Base-by-base conservation (phyloP, 345 rosid species). In the Dipteronia dyeriana region DNA sequence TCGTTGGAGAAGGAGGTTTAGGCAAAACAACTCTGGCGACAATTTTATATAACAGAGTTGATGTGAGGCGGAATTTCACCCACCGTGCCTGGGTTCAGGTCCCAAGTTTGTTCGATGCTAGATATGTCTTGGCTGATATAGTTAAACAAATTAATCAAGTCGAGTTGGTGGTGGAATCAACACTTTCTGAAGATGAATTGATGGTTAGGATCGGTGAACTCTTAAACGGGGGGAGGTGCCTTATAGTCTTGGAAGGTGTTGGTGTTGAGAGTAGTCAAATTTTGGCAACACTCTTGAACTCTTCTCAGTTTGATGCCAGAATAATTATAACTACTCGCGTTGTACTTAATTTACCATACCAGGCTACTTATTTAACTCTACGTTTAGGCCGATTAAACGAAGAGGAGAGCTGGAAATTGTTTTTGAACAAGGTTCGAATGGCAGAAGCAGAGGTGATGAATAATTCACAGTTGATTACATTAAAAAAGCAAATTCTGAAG, bases 1-100 rank as follows among this genome's bases (percentile, higher is more conserved):
- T 85, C 45, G 70, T 65, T 8, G 86, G 88, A 20, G 53, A 2
- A 57, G 75, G 63, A 39, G 86, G 88, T 45, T 78, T 75, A 7
- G 86, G 88, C 51, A 85, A 85, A 76, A 82, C 84, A 2, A 53
- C 76, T 16, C 65, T 82, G 17, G 65, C 61, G 60, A 72, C 80
- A 41, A 54, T 3, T 7, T 8, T 82, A 2, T 85, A 20, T 47
- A 68, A 80, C 31, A 73, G 66, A 25, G 19, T 41, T 2, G 74
- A 77, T 9, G 1, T 77, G 14, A 74, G 23, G 72, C 13, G 68
- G 68, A 71, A 70, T 31, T 85, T 82, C 62, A 16, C 16, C 4
- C 41, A 74, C 49, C 76, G 86, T 1, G 78, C 75, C 26, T 85
- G 84, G 85, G 63, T 85, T 10, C 47, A 20, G 51, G 75, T 80